Evolutionary conservation across 2,329 filamentous ascomycete genomes (phyloP), one percentile per base, ranked within the genome.

Genomic region (Neoarthrinium moseri): DNA sequence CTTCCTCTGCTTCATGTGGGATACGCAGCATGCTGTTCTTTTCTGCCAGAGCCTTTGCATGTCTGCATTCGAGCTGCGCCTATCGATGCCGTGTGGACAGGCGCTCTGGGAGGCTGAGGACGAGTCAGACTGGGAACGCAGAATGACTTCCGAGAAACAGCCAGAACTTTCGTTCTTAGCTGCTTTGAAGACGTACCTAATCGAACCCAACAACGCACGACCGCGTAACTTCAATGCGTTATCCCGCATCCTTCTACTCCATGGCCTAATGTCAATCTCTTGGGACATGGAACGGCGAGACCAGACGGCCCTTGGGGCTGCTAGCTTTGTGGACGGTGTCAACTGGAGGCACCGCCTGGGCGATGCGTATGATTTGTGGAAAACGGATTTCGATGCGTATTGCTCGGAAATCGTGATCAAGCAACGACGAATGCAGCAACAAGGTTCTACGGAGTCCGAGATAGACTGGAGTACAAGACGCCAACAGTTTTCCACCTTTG

Each of bases 41-140:
- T 84, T 84, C 58, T 83, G 78, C n/a, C 81, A 84, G 55, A 82
- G 78, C 4, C 69, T 85, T 0, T 84, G 81, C 61, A 84, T 84
- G 80, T 84, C 79, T 1, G 78, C 80, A 0, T 84, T 84, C 40
- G 81, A 84, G 53, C 69, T 86, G 1, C 72, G 78, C 1, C 71
- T 80, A 0, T 69, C 72, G 2, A 59, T 84, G 3, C 81, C 81
- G 0, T 83, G 78, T 53, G 69, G 73, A 32, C 70, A 80, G 40
- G 58, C 66, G 0, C 54, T 76, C 0, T 86, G 81, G 81, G 80
- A 84, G 57, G 79, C 81, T 2, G 60, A 68, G 2, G 73, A 76
- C 0, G 72, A 78, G 0, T 65, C 70, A 6, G 69, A 73, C 27
- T 81, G 80, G 79, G 64, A 66, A 2, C 66, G 69, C 2, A 52